These are phyloP conservation scores for Gossypium gossypioides DNA, from an alignment of 441 rosid genomes.

Conservation along the genomic window DNA sequence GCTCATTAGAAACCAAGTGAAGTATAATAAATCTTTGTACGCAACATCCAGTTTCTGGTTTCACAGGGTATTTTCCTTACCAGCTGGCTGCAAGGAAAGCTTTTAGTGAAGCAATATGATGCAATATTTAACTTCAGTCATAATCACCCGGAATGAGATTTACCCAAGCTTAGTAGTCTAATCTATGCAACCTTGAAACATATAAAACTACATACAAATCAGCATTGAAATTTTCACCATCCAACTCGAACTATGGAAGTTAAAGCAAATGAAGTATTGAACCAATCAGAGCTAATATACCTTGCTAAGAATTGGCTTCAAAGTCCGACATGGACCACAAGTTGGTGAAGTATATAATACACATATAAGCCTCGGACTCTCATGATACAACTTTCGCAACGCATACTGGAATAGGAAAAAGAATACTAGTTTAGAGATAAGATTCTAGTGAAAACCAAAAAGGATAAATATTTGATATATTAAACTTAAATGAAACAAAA, in stretches of 20 bases:
- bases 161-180: not conserved
- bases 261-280: not conserved
- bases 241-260: not conserved
- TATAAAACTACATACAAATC: not conserved
- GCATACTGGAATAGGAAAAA: slow-evolving; percentile 53
- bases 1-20: not conserved
- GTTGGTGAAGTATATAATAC: slow-evolving; percentile 86
- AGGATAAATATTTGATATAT: not conserved
- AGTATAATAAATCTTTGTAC: not conserved
- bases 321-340: slow-evolving; percentile 94
- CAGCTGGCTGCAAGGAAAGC: not conserved
- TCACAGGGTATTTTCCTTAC: not conserved
- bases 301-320: slow-evolving; percentile 95
- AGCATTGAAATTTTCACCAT: not conserved
- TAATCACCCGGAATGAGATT: not conserved
- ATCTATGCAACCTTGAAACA: not conserved
- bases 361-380: slow-evolving; percentile 79
- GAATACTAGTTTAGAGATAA: not conserved
- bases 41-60: not conserved
- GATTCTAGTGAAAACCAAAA: not conserved
- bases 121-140: not conserved
- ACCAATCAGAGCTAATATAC: slow-evolving; percentile 21
- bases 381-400: slow-evolving; percentile 84
- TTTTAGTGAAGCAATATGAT: not conserved
- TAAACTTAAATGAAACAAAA: not conserved